These are phyloP conservation scores for Phaeomoniella chlamydospora DNA, from an alignment of 2,329 filamentous ascomycete species.

Conservation along the genomic window DNA sequence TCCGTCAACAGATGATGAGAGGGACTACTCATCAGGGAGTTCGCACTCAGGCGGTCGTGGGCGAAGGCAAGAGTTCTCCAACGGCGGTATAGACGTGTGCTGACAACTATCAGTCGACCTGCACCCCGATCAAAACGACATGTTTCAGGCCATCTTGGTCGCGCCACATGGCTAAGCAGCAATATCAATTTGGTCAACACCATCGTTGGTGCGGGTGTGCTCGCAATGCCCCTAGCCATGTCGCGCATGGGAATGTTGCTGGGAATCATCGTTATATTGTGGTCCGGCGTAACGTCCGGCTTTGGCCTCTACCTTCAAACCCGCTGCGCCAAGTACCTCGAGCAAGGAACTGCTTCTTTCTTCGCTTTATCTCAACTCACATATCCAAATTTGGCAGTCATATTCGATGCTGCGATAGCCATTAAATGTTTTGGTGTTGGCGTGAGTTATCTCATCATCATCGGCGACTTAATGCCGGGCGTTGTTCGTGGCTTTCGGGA, in stretches of 20 bases:
- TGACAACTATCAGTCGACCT: constrained; percentile 2
- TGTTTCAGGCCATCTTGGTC: constrained; percentile 45
- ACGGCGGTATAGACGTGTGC: too few species aligned
- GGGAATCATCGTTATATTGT: constrained; percentile 71
- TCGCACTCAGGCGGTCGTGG: neutral
- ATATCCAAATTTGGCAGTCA: constrained; percentile 86
- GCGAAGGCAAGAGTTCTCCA: neutral
- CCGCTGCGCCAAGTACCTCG: constrained; percentile 82
- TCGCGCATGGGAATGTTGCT: constrained; percentile 89
- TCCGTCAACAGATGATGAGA: neutral
- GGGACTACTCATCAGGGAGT: neutral
- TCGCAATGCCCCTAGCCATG: constrained; percentile 91
- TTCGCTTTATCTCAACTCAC: constrained; percentile 95
- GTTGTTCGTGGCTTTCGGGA: constrained; percentile 71
- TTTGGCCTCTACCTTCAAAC: constrained; percentile 94
- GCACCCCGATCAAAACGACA: constrained; percentile 46
- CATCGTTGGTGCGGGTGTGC: constrained; percentile 85
- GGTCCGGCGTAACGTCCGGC: constrained; percentile 77
- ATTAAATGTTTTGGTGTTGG: constrained; percentile 97
- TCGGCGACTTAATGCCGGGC: constrained; percentile 94
- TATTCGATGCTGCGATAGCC: constrained; percentile 91
- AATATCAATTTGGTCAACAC: constrained; percentile 94
- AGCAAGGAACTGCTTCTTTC: constrained; percentile 78
- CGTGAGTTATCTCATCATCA: constrained; percentile 96
- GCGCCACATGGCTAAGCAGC: constrained; percentile 80